A percentile compares a stretch with the other conserved stretches of the same genome.
These are phyloP conservation scores for Colletotrichum sp. DNA, from an alignment of 2,329 filamentous ascomycete genomes.

Conservation along the genomic window DNA sequence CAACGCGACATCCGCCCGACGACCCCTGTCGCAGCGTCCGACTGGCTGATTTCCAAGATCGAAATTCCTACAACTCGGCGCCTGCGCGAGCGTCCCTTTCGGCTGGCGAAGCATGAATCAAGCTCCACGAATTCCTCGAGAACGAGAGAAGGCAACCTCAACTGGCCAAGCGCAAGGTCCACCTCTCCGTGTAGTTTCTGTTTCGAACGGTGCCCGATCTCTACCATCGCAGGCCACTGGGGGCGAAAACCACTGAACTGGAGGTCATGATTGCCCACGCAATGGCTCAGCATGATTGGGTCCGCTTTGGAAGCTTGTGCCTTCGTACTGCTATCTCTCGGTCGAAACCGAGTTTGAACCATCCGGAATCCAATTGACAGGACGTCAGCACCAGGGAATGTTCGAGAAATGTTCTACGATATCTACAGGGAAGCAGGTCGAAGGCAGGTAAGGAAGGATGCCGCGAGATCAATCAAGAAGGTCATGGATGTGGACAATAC, in stretches of 20 bases:
- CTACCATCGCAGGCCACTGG: not conserved
- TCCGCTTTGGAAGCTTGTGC: no score
- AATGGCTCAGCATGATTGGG: no score
- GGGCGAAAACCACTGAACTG: no score
- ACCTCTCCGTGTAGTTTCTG: not conserved
- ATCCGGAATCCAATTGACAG: not conserved
- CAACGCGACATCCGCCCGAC: no score
- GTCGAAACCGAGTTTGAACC: fast-evolving
- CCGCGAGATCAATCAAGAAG: not conserved
- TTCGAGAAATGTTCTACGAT: not conserved
- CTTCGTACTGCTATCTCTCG: no score
- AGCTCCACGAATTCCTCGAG: not conserved
- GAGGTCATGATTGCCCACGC: no score
- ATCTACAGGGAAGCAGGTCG: not conserved
- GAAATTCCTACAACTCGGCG: no score
- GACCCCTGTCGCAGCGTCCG: no score
- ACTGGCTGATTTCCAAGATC: not conserved
- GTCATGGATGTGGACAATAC: not conserved
- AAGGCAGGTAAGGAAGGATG: not conserved
- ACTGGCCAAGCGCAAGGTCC: not conserved
- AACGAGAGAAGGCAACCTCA: not conserved
- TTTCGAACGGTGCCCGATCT: not conserved
- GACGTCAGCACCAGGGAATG: not conserved
- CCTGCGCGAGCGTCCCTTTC: no score
- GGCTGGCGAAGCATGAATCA: not conserved